Percentiles rank a stretch among this genome's conserved stretches.
Evolutionary conservation across 352 stramenopile genomes (phyloP).

Genomic region (Saprolegnia parasitica): DNA sequence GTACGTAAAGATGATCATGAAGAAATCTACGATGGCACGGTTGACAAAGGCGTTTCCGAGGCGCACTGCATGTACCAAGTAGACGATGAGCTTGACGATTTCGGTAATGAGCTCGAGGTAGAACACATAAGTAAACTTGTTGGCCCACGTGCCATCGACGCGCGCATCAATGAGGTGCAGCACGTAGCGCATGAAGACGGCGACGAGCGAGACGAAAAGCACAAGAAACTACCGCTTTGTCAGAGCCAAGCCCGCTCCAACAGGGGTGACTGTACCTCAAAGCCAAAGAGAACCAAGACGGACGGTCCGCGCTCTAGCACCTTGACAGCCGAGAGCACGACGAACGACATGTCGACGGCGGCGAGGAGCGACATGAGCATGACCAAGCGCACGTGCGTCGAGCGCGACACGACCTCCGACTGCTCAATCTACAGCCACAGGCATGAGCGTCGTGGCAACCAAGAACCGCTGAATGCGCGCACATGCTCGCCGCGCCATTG

Average conservation of each 20-base stretch:
- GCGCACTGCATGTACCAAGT: conserved; percentile 65
- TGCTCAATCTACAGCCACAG: conserved; percentile 69
- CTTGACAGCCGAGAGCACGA: conserved; percentile 82
- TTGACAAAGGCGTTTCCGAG: not conserved
- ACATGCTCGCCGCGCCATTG: conserved; percentile 88
- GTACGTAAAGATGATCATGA: conserved; percentile 96
- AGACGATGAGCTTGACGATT: conserved; percentile 94
- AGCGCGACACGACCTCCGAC: conserved; percentile 67
- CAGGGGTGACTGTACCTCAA: conserved; percentile 65
- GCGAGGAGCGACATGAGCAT: conserved; percentile 85
- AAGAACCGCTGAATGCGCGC: conserved; percentile 31
- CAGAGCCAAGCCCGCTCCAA: conserved; percentile 7
- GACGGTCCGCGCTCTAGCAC: conserved; percentile 80
- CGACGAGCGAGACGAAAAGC: conserved; percentile 89
- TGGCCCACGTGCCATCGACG: conserved; percentile 84
- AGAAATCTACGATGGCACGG: conserved; percentile 80
- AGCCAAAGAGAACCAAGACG: conserved; percentile 95
- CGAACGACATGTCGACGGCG: conserved; percentile 80
- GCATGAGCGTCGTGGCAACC: not conserved
- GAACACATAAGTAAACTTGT: conserved; percentile 91
- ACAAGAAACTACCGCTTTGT: conserved; percentile 76
- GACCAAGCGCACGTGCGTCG: conserved; percentile 84
- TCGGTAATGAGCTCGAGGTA: conserved; percentile 95
- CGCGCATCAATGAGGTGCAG: conserved; percentile 92
- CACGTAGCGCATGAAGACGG: conserved; percentile 84